Base-by-base conservation (phyloP, 2,329 filamentous ascomycete genomes). In the Colletotrichum liaoningense region DNA sequence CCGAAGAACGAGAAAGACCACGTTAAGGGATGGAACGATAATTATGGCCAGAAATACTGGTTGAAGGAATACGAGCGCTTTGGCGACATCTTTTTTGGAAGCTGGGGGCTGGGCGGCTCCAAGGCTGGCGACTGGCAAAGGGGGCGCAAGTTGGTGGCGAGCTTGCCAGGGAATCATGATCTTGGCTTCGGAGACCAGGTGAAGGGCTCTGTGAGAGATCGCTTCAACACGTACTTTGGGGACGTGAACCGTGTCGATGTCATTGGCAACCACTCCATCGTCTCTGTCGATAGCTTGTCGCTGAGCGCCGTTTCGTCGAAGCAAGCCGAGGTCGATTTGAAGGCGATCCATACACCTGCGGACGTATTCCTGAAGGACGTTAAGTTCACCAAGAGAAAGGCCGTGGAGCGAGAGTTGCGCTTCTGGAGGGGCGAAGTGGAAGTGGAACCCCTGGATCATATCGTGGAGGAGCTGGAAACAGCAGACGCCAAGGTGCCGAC, bases 161-260 rank as follows among this genome's bases (percentile, higher is more conserved):
- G 93, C 79, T 80, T 99, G 70, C 97, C 97, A 0, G 97, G 97
- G 2, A 99, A 99, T 79, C 97, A 99, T 80, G 97, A 99, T 80
- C 83, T 98, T 54, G 97, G 97, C 0, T 98, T 98, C 79, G 96
- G 94, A 3, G 91, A 91, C 26, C 93, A 95, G 57, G 92, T 99
- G 60, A 94, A 98, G 80, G 80, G 93, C 9, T 88, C 93, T 0
- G 94, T 98, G 42, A 90, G 95, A 64, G 88, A 97, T 78, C 88
- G 97, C 19, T 99, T 98, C 81, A 90, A 93, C 78, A 91, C 93
- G 4, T 98, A 93, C 80, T 98, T 99, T 83, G 97, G 97, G 5
- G 93, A 97, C 68, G 90, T 92, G n/a, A 98, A 98, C 81, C 89
- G 94, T 9, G 92, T 99, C 24, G 95, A 98, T 81, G 89, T 98